Conservation (phyloP, 2,329 filamentous ascomycete species). For the Calycina marina region DNA sequence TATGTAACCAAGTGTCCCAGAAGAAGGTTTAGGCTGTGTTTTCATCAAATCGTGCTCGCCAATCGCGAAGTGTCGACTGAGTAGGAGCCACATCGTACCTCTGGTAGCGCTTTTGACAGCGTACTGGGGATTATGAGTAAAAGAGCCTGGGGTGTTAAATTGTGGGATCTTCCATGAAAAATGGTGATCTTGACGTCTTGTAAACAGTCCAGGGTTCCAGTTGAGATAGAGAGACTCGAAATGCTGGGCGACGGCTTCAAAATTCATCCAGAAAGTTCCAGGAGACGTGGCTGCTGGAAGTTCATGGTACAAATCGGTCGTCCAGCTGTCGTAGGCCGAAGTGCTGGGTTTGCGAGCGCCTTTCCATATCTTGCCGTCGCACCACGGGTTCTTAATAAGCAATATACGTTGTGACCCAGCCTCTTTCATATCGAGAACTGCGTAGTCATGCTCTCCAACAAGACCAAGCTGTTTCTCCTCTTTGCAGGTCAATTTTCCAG, state of each 20-base stretch:
- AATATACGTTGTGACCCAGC: slow-evolving; percentile 48
- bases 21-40: slow-evolving; percentile 21
- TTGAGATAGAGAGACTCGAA: slow-evolving; percentile 96
- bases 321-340: slow-evolving; percentile 6
- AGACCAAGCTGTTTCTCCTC: slow-evolving; percentile 74
- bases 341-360: slow-evolving; percentile 25
- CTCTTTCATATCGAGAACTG: slow-evolving; percentile 66
- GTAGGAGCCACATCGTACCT: slow-evolving; percentile 65
- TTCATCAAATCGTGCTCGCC: slow-evolving; percentile 43
- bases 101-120: slow-evolving; percentile 43
- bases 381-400: slow-evolving; percentile 93
- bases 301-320: slow-evolving; percentile 14
- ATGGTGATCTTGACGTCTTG: slow-evolving; percentile 72
- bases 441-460: slow-evolving; percentile 86
- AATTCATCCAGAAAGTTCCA: slow-evolving; percentile 87
- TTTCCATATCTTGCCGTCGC: slow-evolving; percentile 62
- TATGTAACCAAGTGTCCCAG: slow-evolving; percentile 53
- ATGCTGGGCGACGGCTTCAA: slow-evolving; percentile 76
- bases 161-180: slow-evolving; percentile 60
- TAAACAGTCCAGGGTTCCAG: slow-evolving; percentile 84
- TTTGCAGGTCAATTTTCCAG: slow-evolving; percentile 60
- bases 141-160: slow-evolving; percentile 34
- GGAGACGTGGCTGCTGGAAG: slow-evolving; percentile 28
- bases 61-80: slow-evolving; percentile 74
- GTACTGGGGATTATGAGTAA: slow-evolving; percentile 57